Evolutionary conservation across 1,284 basidiomycete genomes (phyloP).

Genomic region (Ganoderma resinaceum): DNA sequence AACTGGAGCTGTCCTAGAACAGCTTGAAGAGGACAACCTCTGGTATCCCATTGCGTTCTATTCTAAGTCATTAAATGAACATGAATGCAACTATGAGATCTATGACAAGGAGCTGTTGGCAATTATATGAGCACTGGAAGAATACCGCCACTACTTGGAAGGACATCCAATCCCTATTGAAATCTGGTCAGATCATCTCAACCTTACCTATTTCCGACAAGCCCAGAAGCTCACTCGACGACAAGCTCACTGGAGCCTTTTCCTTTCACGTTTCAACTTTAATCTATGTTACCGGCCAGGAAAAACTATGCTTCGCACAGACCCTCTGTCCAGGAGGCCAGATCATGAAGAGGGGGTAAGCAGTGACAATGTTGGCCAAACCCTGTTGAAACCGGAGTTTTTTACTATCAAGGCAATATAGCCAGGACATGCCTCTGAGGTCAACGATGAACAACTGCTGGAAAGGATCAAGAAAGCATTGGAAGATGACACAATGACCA

Average conservation of each 20-base stretch:
- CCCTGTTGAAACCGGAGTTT: too few relatives aligned
- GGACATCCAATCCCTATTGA: slow-evolving; percentile 25
- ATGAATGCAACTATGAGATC: slow-evolving; percentile 35
- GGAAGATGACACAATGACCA: neutral
- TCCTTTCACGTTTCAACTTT: slow-evolving; percentile 46
- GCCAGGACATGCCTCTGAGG: too few relatives aligned
- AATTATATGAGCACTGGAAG: slow-evolving; percentile 39
- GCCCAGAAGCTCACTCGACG: slow-evolving; percentile 44
- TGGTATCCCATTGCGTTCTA: slow-evolving; percentile 24
- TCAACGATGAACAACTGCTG: slow-evolving; percentile 38
- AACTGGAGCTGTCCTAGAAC: slow-evolving; percentile 15
- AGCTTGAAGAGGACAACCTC: slow-evolving; percentile 15
- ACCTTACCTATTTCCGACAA: slow-evolving; percentile 48
- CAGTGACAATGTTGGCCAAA: too few relatives aligned
- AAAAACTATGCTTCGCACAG: slow-evolving; percentile 39
- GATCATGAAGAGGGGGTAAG: slow-evolving; percentile 25
- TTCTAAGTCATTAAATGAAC: slow-evolving; percentile 9
- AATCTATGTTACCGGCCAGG: too few relatives aligned
- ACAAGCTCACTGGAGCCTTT: slow-evolving; percentile 50
- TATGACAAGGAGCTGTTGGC: slow-evolving; percentile 48
- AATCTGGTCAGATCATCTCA: slow-evolving; percentile 50
- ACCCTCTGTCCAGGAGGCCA: slow-evolving; percentile 55
- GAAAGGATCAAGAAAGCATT: neutral
- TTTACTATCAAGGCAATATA: too few relatives aligned
- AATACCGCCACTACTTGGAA: slow-evolving; percentile 43